Conservation (phyloP, 371 early-diverging fungal genomes). For the Mortierella sp. region DNA sequence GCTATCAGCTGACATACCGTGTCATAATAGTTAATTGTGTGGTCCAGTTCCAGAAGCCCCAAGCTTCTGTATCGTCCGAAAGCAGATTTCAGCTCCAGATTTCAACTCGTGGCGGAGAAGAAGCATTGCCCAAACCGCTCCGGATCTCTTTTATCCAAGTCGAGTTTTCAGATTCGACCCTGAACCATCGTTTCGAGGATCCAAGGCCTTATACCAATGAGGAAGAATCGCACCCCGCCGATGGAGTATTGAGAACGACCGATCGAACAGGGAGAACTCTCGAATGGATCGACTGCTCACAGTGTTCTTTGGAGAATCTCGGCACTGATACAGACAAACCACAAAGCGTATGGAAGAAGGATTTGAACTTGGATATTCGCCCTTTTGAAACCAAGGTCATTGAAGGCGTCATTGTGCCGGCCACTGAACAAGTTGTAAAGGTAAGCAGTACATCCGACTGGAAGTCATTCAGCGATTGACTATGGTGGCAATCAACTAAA, state of each 20-base stretch:
- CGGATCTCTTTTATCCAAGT: conserved; percentile 61
- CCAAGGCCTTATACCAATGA: conserved; percentile 38
- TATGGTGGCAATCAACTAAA: not conserved
- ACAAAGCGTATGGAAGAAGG: conserved; percentile 43
- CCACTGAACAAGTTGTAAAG: conserved; percentile 70
- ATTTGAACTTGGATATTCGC: conserved; percentile 60
- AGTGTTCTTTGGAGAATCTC: conserved; percentile 34
- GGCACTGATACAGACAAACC: not conserved
- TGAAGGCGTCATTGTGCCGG: conserved; percentile 70
- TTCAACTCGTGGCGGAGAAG: conserved; percentile 37
- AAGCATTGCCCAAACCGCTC: conserved; percentile 55
- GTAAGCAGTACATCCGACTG: conserved; percentile 30
- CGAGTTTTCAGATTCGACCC: conserved; percentile 62
- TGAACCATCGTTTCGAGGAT: conserved; percentile 41
- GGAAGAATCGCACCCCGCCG: not conserved
- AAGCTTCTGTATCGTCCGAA: conserved; percentile 39
- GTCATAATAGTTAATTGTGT: conserved; percentile 49
- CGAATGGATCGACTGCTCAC: conserved; percentile 54
- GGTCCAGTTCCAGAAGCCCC: conserved; percentile 59
- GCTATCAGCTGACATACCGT: too few relatives aligned
- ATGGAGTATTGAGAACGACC: conserved; percentile 10
- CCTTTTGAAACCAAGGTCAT: conserved; percentile 69
- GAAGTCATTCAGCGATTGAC: not conserved
- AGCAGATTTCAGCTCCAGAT: conserved; percentile 46
- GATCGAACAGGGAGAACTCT: conserved; percentile 46